A percentile compares a stretch with the other conserved stretches of the same genome.
Evolutionary conservation across 805 yeast species (phyloP).

Genomic region (Kuraishia piskuri): DNA sequence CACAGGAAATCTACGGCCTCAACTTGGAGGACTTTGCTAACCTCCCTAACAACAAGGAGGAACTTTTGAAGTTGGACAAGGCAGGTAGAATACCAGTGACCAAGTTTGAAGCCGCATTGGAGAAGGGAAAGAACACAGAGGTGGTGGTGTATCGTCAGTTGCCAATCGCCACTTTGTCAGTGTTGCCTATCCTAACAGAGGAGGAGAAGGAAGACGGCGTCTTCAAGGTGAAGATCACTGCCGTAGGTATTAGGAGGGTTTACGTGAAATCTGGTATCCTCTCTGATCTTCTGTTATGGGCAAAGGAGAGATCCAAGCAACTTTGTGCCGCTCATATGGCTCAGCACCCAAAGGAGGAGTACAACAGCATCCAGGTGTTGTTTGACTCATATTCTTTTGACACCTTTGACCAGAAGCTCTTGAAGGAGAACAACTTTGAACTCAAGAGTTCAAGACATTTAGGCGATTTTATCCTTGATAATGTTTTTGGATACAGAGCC

Average conservation of each 20-base stretch:
- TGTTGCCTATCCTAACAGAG: conserved; percentile 29
- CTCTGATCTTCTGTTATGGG: conserved; percentile 56
- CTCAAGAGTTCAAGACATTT: background rate
- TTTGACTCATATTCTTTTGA: conserved; percentile 50
- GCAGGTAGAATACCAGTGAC: conserved; percentile 7
- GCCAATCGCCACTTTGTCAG: conserved; percentile 54
- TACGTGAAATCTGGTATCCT: conserved; percentile 58
- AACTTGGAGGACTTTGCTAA: conserved; percentile 41
- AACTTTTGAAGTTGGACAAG: conserved; percentile 4
- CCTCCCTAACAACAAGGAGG: conserved; percentile 8
- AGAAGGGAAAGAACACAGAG: conserved; percentile 39
- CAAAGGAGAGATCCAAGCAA: conserved; percentile 35
- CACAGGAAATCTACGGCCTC: conserved; percentile 37
- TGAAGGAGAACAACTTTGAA: conserved; percentile 12
- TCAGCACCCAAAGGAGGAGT: conserved; percentile 13
- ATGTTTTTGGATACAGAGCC: background rate
- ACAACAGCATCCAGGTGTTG: conserved; percentile 27
- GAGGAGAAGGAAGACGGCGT: conserved; percentile 28
- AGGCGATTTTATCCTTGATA: background rate
- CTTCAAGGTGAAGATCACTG: conserved; percentile 44
- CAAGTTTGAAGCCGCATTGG: conserved; percentile 18
- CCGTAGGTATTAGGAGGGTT: conserved; percentile 59
- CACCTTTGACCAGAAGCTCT: conserved; percentile 23
- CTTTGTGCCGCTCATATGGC: conserved; percentile 19
- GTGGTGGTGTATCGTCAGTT: conserved; percentile 56